Evolutionary conservation across 352 stramenopile species (phyloP).

Genomic region (Aphanomyces invadans): DNA sequence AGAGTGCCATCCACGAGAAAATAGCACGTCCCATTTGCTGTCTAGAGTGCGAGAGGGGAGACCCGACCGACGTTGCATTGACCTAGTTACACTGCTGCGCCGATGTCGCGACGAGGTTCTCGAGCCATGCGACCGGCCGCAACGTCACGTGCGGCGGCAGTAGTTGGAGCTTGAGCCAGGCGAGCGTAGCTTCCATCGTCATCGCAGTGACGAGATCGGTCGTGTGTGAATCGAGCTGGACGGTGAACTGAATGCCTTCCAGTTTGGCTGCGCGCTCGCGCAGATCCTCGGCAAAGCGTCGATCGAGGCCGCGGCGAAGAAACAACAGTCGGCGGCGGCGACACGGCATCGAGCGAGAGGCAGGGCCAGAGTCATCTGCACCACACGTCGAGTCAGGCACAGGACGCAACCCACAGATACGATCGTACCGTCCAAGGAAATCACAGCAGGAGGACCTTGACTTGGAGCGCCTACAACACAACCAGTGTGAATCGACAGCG

Average conservation of each 20-base stretch:
- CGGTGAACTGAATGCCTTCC: conserved; percentile 57
- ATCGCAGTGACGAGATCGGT: conserved; percentile 76
- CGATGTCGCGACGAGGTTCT: conserved; percentile 41
- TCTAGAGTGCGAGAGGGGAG: too few relatives aligned
- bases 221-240: conserved; percentile 66
- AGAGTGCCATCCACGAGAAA: too few relatives aligned
- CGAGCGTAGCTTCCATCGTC: conserved; percentile 45
- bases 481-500: too few relatives aligned
- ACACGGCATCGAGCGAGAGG: conserved; percentile 47
- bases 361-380: too few relatives aligned
- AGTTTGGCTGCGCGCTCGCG: conserved; percentile 42
- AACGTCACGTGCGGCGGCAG: conserved; percentile 62
- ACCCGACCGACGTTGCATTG: too few relatives aligned
- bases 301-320: conserved; percentile 56
- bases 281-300: conserved; percentile 44
- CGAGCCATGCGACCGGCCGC: conserved; percentile 59
- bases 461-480: too few relatives aligned
- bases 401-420: too few relatives aligned
- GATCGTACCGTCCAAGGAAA: background rate
- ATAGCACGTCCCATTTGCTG: too few relatives aligned
- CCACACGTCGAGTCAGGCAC: too few relatives aligned
- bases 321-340: conserved; percentile 57
- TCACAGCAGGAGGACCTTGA: background rate
- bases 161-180: conserved; percentile 60
- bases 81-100: too few relatives aligned